phyloP scores from a whole-genome alignment of 805 yeast species.

The Metschnikowia noctiluminum region DNA sequence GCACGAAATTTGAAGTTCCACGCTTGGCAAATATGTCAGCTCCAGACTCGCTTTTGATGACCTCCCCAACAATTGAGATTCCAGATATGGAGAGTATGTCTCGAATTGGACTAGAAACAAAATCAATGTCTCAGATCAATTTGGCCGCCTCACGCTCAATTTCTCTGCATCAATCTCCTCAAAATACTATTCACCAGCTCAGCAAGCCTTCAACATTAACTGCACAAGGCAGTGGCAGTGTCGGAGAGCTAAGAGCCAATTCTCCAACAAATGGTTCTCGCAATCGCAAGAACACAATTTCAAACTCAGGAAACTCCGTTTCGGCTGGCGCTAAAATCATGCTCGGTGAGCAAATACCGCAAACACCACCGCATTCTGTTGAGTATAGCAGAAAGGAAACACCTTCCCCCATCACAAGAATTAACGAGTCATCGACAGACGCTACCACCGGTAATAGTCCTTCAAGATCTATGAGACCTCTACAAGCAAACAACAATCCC shows the following conservation, averaged over 20 bases:
- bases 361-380: slow-evolving; percentile 14
- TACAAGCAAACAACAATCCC: slow-evolving; percentile 43
- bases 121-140: slow-evolving; percentile 8
- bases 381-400: slow-evolving; percentile 20
- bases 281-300: slow-evolving; percentile 39
- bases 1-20: slow-evolving; percentile 9
- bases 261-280: slow-evolving; percentile 19
- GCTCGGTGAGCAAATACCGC: slow-evolving; percentile 10
- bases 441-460: slow-evolving; percentile 31
- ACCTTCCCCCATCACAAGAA: slow-evolving; percentile 29
- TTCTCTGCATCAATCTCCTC: slow-evolving; percentile 7
- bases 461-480: slow-evolving; percentile 48
- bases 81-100: slow-evolving; percentile 57
- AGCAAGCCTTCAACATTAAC: slow-evolving; percentile 42
- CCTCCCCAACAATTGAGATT: slow-evolving; percentile 65
- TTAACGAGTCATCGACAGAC: slow-evolving; percentile 11
- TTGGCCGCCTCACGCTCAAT: slow-evolving; percentile 6
- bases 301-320: slow-evolving; percentile 28
- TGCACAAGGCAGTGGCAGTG: slow-evolving; percentile 42
- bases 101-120: slow-evolving; percentile 17
- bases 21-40: slow-evolving; percentile 11
- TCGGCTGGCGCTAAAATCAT: slow-evolving; percentile 4
- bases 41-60: slow-evolving; percentile 15
- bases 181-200: slow-evolving; percentile 17
- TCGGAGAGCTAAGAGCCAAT: slow-evolving; percentile 30